These are phyloP conservation scores for Mortierella sp. DNA, from an alignment of 371 early-diverging fungal genomes.

Conservation along the genomic window DNA sequence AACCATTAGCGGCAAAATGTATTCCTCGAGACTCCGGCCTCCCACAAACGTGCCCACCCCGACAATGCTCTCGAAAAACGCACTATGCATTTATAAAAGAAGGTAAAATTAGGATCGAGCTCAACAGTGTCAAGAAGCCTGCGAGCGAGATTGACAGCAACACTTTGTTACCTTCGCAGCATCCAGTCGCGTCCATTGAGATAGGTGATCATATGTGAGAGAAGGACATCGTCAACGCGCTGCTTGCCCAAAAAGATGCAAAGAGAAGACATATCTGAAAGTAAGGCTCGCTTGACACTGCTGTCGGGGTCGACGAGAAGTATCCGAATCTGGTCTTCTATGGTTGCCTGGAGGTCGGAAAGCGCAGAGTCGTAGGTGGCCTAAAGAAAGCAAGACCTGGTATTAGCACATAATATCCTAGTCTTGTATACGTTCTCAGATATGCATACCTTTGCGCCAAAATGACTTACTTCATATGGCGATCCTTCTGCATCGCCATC, in stretches of 20 bases:
- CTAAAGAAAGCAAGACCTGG: constrained; percentile 36
- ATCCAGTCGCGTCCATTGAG: constrained; percentile 95
- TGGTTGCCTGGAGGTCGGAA: constrained; percentile 77
- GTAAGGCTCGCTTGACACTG: constrained; percentile 81
- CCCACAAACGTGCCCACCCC: constrained; percentile 93
- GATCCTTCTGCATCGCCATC: constrained; percentile 70
- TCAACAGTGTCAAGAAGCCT: no score
- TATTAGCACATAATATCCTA: background rate
- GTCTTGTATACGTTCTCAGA: no score
- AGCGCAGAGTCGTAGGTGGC: constrained; percentile 81
- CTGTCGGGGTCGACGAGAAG: constrained; percentile 81
- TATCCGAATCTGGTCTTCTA: constrained; percentile 80
- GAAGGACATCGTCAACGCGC: constrained; percentile 85
- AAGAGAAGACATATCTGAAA: constrained; percentile 81
- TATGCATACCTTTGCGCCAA: background rate
- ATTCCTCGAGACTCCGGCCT: constrained; percentile 87
- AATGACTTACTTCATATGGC: constrained; percentile 67
- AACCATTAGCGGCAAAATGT: constrained; percentile 94
- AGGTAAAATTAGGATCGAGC: background rate
- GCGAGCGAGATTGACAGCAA: background rate
- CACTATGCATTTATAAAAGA: constrained; percentile 59
- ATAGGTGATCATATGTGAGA: constrained; percentile 95
- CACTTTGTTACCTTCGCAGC: constrained; percentile 75
- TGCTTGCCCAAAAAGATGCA: constrained; percentile 90
- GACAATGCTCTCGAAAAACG: constrained; percentile 92